A percentile compares a stretch with the other conserved stretches of the same genome.
Evolutionary conservation across 768 basidiomycete species (phyloP).

Genomic region (Boletus bicolor): DNA sequence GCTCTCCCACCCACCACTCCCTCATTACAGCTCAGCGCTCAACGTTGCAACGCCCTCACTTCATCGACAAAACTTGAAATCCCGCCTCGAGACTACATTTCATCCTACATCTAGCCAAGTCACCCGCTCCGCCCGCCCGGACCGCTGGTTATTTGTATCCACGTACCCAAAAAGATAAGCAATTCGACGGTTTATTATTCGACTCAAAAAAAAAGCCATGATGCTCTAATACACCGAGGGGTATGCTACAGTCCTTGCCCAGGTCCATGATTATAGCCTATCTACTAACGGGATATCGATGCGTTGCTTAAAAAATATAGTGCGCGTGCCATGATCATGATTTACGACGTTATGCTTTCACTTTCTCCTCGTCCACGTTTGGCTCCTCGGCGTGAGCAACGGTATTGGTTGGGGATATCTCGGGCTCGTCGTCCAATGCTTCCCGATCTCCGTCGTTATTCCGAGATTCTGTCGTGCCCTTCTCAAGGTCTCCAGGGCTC

Average conservation of each 20-base stretch:
- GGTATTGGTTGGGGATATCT: background rate
- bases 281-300: background rate
- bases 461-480: conserved; percentile 2
- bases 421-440: background rate
- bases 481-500: conserved; percentile 31
- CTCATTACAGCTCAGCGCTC: no score
- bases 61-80: no score
- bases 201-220: background rate
- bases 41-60: no score
- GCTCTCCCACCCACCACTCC: no score
- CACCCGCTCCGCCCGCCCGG: no score
- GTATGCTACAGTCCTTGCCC: background rate
- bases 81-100: no score
- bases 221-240: background rate
- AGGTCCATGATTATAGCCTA: background rate
- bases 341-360: background rate
- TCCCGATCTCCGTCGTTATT: background rate
- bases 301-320: background rate
- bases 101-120: no score
- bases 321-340: background rate
- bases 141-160: background rate
- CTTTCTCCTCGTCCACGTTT: background rate
- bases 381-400: background rate
- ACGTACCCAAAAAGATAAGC: no score
- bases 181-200: no score